Base-by-base conservation (phyloP, 306 rosid species). In the Prunus padus region DNA sequence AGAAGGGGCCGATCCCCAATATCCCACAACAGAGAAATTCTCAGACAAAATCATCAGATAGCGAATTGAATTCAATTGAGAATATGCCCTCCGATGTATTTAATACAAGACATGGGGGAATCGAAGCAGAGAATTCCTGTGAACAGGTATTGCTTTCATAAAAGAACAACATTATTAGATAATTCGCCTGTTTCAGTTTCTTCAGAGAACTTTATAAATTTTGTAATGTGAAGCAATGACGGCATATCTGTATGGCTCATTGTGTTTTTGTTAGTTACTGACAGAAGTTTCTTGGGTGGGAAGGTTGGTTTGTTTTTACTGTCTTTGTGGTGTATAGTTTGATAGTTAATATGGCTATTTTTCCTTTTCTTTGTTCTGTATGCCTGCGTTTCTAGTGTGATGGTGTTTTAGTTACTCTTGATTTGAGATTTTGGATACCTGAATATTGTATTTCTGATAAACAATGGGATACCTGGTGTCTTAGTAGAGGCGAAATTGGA, bases 111-210 rank as follows among this genome's bases (percentile, higher is more conserved):
- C 77, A 82, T 76, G 80, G 73, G 49, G 87, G 81, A 78, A 71
- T 51, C 46, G 80, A 84, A 79, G 80, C 81, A 59, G 85, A 84
- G 62, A 49, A 42, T 71, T 79, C 86, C 63, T 42, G 30, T 76
- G 85, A 69, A 63, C 87, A 81, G 89, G 92, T 88, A 83, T 33
- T 67, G 26, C 26, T 65, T 65, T 64, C 44, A 20, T 65, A 19
- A 20, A 65, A 42, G 51, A 65, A 20, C 3, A 33, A 3, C 8
- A 5, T 65, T n/a, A 22, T 12, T 31, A 45, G 30, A 37, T 10
- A 42, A 15, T 64, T 31, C 47, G 31, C 25, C 13, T 33, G 45
- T 18, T 18, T 61, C 20, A 61, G 40, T 26, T 26, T 61, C 40
- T 61, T 28, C 15, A 25, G 4, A 61, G 65, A 57, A 59, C 5